phyloP scores from a whole-genome alignment of 1,284 basidiomycete genomes.

The Microbotryum lychnidis-dioicae region DNA sequence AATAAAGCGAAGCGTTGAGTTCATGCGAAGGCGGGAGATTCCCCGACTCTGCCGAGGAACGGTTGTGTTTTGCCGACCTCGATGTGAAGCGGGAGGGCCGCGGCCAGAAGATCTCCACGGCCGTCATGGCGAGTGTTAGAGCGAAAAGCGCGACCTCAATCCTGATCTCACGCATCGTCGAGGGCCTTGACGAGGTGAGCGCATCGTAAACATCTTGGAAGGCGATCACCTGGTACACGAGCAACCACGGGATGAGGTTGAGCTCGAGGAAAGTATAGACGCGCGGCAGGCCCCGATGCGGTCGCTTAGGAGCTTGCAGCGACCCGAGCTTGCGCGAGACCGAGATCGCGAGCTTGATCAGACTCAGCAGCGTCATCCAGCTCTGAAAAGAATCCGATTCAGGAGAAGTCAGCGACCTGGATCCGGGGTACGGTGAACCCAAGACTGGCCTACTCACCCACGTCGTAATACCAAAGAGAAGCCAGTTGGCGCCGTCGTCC shows the following conservation, averaged over 20 bases:
- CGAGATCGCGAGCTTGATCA: slow-evolving; percentile 27
- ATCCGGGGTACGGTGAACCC: not conserved
- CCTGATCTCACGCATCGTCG: slow-evolving; percentile 13
- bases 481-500: slow-evolving; percentile 7
- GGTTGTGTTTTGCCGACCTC: slow-evolving; percentile 6
- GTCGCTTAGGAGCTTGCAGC: slow-evolving; percentile 20
- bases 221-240: slow-evolving; percentile 37
- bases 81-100: slow-evolving; percentile 27
- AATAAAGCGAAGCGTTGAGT: slow-evolving; percentile 36
- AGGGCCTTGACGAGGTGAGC: slow-evolving; percentile 37
- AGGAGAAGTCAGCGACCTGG: too few species aligned
- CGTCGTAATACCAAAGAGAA: not conserved
- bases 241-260: slow-evolving; percentile 36
- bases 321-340: slow-evolving; percentile 12
- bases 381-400: not conserved
- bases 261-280: slow-evolving; percentile 31
- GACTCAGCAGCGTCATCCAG: slow-evolving; percentile 17
- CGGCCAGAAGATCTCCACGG: slow-evolving; percentile 40
- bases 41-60: not conserved
- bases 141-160: slow-evolving; percentile 34
- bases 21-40: slow-evolving; percentile 24
- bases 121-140: slow-evolving; percentile 37
- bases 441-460: slow-evolving; percentile 18
- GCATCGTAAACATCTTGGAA: slow-evolving; percentile 38
- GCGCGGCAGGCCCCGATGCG: slow-evolving; percentile 19